Base-by-base conservation (phyloP, 495 filamentous ascomycete species). In the Neurospora sp. region DNA sequence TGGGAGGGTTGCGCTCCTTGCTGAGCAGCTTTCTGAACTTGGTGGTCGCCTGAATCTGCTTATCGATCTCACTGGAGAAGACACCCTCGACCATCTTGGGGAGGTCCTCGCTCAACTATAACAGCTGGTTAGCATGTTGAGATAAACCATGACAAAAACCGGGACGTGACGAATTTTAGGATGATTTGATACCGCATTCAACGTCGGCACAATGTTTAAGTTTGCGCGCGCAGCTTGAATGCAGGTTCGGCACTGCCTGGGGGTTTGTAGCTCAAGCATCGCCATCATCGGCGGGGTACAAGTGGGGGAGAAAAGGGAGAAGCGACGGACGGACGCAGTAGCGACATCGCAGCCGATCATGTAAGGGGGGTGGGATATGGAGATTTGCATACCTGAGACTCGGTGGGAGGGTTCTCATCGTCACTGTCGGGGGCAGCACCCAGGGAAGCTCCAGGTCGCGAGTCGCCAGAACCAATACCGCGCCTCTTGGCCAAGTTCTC, bases 1-100 rank as follows among this genome's bases (percentile, higher is more conserved):
- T 99, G 27, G 96, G 96, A 20, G 96, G 96, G 84, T 99, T 99
- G 80, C 96, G 93, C 86, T 99, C 96, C 85, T 99, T 99, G 73
- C 93, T 97, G 6, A 99, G 87, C 31, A 99, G 87, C 85, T 99
- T 99, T 74, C 96, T 87, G 87, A 99, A 99, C 83, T 98, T 98
- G 72, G 96, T 99, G 31, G 96, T 99, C n/a, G 96, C 95, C 85
- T 94, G 90, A 76, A 99, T 99, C 82, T 99, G 96, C 69, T 91
- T 88, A 78, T 99, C 96, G 83, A 99, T 98, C 83, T 97, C 93
- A 41, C 98, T 94, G 75, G 96, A 98, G 86, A 98, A 98, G 78
- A 98, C 96, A 73, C 96, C 96, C 76, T 91, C 87, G 70, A 98
- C 96, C 96, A 99, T 99, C 84, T 94, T 89, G 73, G 96, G 96